Conservation (phyloP, 164 flowering plant genomes). For the Vitis cinerea region DNA sequence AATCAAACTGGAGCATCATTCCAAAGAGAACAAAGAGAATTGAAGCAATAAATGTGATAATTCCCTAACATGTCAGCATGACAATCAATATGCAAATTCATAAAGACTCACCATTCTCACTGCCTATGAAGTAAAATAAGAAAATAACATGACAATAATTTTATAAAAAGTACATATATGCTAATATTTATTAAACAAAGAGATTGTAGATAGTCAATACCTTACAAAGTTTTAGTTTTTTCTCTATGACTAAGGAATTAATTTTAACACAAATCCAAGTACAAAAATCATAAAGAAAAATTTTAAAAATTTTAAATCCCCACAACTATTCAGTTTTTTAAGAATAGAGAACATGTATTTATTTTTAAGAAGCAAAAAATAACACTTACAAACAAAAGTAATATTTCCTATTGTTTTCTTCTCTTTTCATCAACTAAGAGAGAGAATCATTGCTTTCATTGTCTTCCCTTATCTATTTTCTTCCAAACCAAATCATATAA, state of each 20-base stretch:
- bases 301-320: conserved; percentile 51
- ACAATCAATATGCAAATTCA: conserved; percentile 71
- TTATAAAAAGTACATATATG: neutral
- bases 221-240: conserved; percentile 98
- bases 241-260: conserved; percentile 71
- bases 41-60: conserved; percentile 59
- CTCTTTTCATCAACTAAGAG: too few species aligned
- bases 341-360: conserved; percentile 26
- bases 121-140: conserved; percentile 47
- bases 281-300: conserved; percentile 90
- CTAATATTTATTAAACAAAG: neutral
- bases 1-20: conserved; percentile 90
- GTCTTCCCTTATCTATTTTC: too few species aligned
- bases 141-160: neutral
- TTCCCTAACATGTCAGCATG: conserved; percentile 83
- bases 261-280: conserved; percentile 83
- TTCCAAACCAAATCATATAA: too few species aligned
- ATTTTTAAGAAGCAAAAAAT: conserved; percentile 22
- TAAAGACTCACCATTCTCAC: conserved; percentile 93
- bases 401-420: too few species aligned
- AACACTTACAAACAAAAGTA: too few species aligned
- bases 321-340: neutral
- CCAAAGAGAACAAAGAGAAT: conserved; percentile 79
- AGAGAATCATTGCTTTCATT: too few species aligned
- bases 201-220: conserved; percentile 27